Conservation (phyloP, 169 alveolate genomes). For the Eimeria tenella region DNA sequence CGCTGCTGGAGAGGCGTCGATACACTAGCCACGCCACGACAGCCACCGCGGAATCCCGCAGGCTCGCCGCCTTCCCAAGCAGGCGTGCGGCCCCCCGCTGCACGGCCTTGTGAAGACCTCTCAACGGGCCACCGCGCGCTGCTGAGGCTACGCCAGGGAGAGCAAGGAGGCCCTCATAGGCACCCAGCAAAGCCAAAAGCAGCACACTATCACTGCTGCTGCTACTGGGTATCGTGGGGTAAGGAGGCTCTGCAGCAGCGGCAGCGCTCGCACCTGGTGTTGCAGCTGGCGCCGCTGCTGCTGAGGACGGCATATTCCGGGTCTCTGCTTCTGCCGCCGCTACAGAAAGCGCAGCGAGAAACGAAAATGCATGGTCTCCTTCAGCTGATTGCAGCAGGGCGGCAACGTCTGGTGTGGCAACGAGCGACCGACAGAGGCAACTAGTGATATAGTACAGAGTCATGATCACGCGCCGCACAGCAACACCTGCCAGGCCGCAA, state of each 20-base stretch:
- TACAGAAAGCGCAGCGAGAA: constrained; percentile 9
- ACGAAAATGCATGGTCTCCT: neutral
- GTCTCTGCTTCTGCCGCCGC: constrained; percentile 19
- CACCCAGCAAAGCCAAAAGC: constrained; percentile 10
- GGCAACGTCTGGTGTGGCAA: neutral
- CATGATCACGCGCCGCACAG: neutral
- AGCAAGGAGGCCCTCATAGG: constrained; percentile 52
- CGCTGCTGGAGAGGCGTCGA: constrained; percentile 58
- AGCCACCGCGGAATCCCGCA: constrained; percentile 19
- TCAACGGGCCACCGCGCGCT: constrained; percentile 37
- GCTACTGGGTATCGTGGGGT: constrained; percentile 1
- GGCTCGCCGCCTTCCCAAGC: constrained; percentile 22
- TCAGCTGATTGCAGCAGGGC: constrained; percentile 54
- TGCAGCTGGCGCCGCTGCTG: constrained; percentile 2
- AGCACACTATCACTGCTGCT: constrained; percentile 5
- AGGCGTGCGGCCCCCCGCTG: constrained; percentile 57
- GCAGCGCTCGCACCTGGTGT: neutral
- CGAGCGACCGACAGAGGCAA: neutral
- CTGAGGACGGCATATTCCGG: neutral
- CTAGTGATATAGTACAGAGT: neutral
- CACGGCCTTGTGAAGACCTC: constrained; percentile 1
- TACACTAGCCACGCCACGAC: constrained; percentile 42
- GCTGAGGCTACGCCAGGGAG: constrained; percentile 34
- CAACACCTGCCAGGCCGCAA: neutral
- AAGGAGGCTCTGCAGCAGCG: constrained; percentile 19